Evolutionary conservation across 345 rosid species (phyloP), one percentile per base, ranked within the genome.

Genomic region (Populus alba): DNA sequence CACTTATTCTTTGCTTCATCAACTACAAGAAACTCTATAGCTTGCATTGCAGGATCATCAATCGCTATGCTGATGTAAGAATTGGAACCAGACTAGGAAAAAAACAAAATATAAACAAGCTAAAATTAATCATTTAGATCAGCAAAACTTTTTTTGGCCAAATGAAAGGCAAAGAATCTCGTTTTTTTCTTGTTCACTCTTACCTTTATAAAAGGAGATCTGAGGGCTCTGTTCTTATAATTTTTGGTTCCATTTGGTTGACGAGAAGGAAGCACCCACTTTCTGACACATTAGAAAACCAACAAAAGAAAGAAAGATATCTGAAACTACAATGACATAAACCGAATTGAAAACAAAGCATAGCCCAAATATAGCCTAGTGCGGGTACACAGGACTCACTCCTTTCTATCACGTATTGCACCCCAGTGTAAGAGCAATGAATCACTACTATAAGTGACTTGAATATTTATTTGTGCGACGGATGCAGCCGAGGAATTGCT

Each of bases 341-440:
- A 59, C 29, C 62, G 53, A 74, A 65, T 57, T 25, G 66, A 38
- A 49, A 53, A 39, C 23, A 72, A 37, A 75, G 78, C 65, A 35
- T 31, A 47, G 74, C 0, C 35, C 11, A 38, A 16, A 25, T 70
- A 73, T 69, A 79, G 71, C 65, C 62, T 11, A 61, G 35, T 51
- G 72, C 27, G 9, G 25, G 65, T 75, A 75, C 55, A 85, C 49
- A 71, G 67, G 73, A 80, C 94, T 85, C 87, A 96, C 99, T 86
- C 92, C 51, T 85, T 88, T 78, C 79, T 86, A 85, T 90, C 95
- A 38, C 78, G 84, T 78, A 94, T 82, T 23, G 76, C 97, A 71
- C 98, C 99, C 98, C 99, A 96, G 82, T 96, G 99, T 43, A 96
- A 90, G 71, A 91, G 76, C 87, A 96, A 86, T 38, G 98, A 87